A percentile compares a stretch with the other conserved stretches of the same genome.
These are phyloP conservation scores for Ceriops tagal DNA, from an alignment of 345 rosid species.

Conservation along the genomic window DNA sequence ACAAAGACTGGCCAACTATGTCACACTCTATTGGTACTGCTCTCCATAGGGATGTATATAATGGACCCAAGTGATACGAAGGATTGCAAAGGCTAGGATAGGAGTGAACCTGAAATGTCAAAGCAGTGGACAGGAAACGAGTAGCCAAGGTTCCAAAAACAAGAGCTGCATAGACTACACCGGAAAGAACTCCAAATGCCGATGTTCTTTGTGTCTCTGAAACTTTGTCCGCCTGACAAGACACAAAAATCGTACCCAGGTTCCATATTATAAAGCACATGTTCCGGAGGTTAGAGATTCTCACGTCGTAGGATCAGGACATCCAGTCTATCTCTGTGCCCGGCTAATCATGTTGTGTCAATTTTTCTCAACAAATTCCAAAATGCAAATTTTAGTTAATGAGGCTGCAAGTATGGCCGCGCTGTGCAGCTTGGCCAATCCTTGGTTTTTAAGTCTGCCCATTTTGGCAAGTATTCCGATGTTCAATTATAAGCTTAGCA, in stretches of 20 bases:
- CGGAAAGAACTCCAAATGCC: constrained; percentile 66
- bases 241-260: neutral
- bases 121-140: constrained; percentile 60
- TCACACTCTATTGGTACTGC: neutral
- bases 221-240: constrained; percentile 59
- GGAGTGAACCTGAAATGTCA: constrained; percentile 53
- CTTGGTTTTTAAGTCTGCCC: no score
- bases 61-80: no score
- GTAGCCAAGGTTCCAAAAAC: constrained; percentile 64
- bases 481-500: no score
- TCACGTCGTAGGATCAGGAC: neutral
- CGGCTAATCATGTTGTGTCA: no score
- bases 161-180: constrained; percentile 44
- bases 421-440: no score
- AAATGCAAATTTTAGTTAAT: no score
- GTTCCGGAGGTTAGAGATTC: neutral
- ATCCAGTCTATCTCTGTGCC: no score
- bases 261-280: neutral
- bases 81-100: no score
- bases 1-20: neutral
- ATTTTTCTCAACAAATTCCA: no score
- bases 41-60: no score
- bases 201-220: constrained; percentile 48
- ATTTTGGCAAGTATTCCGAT: no score
- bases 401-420: no score